A percentile compares a stretch with the other conserved stretches of the same genome.
Evolutionary conservation across 306 rosid genomes (phyloP).

Genomic region (Castanea sativa): DNA sequence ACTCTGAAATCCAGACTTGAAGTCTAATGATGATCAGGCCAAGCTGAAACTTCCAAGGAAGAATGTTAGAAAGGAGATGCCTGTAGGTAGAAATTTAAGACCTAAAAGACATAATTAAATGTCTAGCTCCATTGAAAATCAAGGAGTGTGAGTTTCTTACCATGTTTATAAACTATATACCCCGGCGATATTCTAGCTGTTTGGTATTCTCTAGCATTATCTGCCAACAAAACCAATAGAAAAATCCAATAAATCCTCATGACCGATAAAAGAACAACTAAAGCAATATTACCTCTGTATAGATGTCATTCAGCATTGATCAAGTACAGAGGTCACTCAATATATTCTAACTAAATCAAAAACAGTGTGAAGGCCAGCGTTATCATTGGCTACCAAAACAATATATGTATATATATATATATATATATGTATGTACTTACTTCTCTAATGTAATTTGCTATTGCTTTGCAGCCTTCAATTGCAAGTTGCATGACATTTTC

Average conservation of each 20-base stretch:
- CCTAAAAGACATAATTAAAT: neutral
- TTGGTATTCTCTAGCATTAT: slow-evolving; percentile 70
- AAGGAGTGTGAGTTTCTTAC: slow-evolving; percentile 13
- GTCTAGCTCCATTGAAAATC: neutral
- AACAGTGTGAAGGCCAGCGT: neutral
- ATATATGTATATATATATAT: too few species aligned
- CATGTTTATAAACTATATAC: slow-evolving; percentile 33
- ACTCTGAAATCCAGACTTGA: neutral
- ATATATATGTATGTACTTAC: slow-evolving; percentile 32
- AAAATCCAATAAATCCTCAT: slow-evolving; percentile 8
- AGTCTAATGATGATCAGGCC: neutral
- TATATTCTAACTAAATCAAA: neutral
- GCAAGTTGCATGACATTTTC: slow-evolving; percentile 90
- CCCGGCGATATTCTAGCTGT: slow-evolving; percentile 66
- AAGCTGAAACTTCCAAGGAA: neutral
- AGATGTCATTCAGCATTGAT: neutral
- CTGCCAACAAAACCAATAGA: slow-evolving; percentile 40
- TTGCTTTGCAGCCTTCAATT: slow-evolving; percentile 91
- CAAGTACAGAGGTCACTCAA: neutral
- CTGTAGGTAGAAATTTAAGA: neutral
- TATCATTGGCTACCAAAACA: neutral
- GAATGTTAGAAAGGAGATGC: neutral
- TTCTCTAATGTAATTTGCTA: slow-evolving; percentile 74
- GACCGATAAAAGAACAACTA: slow-evolving; percentile 10
- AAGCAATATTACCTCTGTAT: neutral